Base-by-base conservation (phyloP, 345 rosid species). In the Laguncularia racemosa region DNA sequence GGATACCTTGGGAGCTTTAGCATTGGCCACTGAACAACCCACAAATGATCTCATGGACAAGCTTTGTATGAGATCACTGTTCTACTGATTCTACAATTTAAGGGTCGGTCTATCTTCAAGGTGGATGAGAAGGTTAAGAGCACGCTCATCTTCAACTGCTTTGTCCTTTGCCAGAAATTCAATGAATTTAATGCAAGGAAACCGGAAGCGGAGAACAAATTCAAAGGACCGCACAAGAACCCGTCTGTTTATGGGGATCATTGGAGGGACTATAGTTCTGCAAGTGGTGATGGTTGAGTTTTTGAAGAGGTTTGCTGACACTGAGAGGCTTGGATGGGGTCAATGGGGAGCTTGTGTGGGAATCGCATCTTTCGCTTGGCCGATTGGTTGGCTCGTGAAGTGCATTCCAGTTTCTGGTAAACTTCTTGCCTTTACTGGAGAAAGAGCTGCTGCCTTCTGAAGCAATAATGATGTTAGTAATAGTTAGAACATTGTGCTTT, bases 211-310 rank as follows among this genome's bases (percentile, higher is more conserved):
- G 84, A 72, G 73, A 90, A 89, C 54, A 83, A 84, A 20, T 82
- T 86, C 18, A 46, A 79, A 26, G 95, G 84, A 0, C 49, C 86
- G 50, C 84, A 74, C n/a, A 71, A 72, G 74, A 86, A 84, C 78
- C 78, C n/a, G 58, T 59, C 52, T 84, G 69, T 90, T 84, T 51
- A 0, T 83, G 20, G 88, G 78, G 15, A 84, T 82, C 38, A 72
- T 86, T 7, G 68, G 69, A 0, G 56, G 75, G 33, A 81, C 85
- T 2, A 55, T 81, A 56, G 63, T 81, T 58, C 77, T 84, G 38
- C 90, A 90, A 53, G 85, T 80, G 49, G 69, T 79, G 57, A 83
- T 85, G 86, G 91, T 85, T 26, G 89, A 91, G 65, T 76, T 87
- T 52, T 75, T 83, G 52, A 81, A 80, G 69, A 80, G 67, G 40